These are phyloP conservation scores for Kodamaea fukazawae DNA, from an alignment of 805 yeast genomes.

Conservation along the genomic window DNA sequence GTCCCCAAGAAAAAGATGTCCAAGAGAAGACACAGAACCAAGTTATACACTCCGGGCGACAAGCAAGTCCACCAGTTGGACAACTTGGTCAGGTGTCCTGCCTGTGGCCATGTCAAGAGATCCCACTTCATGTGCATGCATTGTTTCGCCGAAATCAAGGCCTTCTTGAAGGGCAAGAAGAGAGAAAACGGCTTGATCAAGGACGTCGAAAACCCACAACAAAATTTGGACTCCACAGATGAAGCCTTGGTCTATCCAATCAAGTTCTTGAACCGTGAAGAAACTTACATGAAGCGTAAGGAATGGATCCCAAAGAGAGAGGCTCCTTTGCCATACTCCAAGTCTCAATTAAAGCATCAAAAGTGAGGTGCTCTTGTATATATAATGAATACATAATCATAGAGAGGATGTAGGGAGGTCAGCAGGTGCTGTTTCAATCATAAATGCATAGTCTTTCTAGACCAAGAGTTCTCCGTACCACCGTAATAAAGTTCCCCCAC, in stretches of 20 bases:
- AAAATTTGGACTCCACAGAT: constrained; percentile 58
- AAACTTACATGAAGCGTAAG: constrained; percentile 30
- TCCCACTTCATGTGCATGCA: constrained; percentile 90
- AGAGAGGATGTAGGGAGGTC: no score
- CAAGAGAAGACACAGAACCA: constrained; percentile 78
- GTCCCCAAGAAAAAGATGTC: constrained; percentile 94
- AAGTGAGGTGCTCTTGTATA: not conserved
- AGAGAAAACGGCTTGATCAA: constrained; percentile 23
- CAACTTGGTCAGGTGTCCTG: constrained; percentile 86
- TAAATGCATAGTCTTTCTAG: no score
- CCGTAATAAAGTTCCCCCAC: no score
- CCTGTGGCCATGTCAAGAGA: constrained; percentile 90
- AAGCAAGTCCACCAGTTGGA: constrained; percentile 76
- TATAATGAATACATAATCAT: not conserved
- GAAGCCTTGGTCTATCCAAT: constrained; percentile 72
- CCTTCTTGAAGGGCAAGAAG: constrained; percentile 61
- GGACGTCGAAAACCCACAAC: constrained; percentile 31
- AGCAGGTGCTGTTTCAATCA: no score
- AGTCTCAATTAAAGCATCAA: constrained; percentile 22
- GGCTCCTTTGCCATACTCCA: constrained; percentile 36
- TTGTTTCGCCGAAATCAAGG: constrained; percentile 79
- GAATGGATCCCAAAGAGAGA: constrained; percentile 48
- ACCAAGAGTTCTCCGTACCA: no score
- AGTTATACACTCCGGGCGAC: constrained; percentile 77
- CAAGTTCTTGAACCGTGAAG: constrained; percentile 43